Evolutionary conservation across 2,329 filamentous ascomycete species (phyloP), one percentile per base, ranked within the genome.

Genomic region (Penicillium sp.): DNA sequence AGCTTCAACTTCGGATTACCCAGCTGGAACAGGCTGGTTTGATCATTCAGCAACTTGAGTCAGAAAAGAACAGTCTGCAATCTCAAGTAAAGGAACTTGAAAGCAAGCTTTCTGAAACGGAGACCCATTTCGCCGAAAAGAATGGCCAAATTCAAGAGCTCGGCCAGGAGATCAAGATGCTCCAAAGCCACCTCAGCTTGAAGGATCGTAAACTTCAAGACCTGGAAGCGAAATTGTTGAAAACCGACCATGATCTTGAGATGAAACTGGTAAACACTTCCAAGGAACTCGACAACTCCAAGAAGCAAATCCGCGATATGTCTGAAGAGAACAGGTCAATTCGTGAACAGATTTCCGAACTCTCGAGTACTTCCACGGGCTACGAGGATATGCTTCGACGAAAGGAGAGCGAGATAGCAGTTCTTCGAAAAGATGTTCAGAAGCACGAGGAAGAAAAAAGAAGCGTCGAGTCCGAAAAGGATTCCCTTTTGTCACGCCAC

Each of bases 311-410:
- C 65, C 86, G 88, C 50, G 87, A 91, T 19, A 82, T 97, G 1
- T 73, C 86, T 2, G 85, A 88, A 5, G 93, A 99, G 69, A 95
- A 96, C 63, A 84, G 86, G 12, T 86, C 89, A 42, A 84, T 96
- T 44, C 88, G 95, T 51, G 85, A 91, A 65, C 91, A 97, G 67
- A 86, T 99, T 50, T 84, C 89, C 0, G 87, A 96, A 62, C 79
- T 99, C 17, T 94, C 94, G 0, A 87, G 90, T 46, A 97, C 93
- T 0, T 96, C 93, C 0, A 95, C 91, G 0, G 91, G 92, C 68
- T 97, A 96, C 62, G 94, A 99, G 73, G 93, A 97, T 66, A 83
- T 97, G 41, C 88, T 99, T 25, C 84, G 91, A 25, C 88, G 89
- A 56, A 99, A 97, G 72, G 94, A 99, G 70, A 96, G 92, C 71